Base-by-base conservation (phyloP, 1,284 basidiomycete species). In the Phylloboletellus chloephorus region DNA sequence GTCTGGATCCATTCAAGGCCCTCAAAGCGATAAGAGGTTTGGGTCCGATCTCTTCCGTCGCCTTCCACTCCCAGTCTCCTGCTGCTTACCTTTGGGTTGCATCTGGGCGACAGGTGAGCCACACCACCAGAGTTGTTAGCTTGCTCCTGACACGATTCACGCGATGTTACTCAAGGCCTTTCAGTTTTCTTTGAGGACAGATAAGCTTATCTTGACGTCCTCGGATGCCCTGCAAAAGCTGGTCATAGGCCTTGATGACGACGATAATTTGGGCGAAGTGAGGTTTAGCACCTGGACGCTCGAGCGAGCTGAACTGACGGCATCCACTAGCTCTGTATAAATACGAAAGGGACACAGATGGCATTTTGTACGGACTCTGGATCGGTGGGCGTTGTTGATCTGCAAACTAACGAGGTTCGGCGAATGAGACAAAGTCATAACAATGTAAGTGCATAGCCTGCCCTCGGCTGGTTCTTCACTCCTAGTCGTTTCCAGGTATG, bases 331-430 rank as follows among this genome's bases (percentile, higher is more conserved):
- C 71, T 87, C 53, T 66, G 68, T 43, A 52, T 84, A 51, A 78
- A 75, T 58, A 47, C 61, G 16, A 72, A 71, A 50, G 73, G 73
- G 49, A 74, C 68, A 29, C 67, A 72, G 49, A 64, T 88, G 29
- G 82, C 79, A 2, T 87, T 83, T 57, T 75, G 76, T 43, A 73
- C 74, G 16, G 87, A 89, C 58, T 73, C 73, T 13, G 87, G 86
- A 0, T 50, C 57, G 7, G 78, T 86, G 10, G 85, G 84, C 0
- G 65, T 80, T 10, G 54, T 87, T 5, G 79, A 88, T 40, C 52
- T 84, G 4, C 54, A 68, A 8, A 74, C 68, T 3, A 64, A 65
- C 29, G 50, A 52, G 4, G 50, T 82, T 15, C 64, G 56, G 8
- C 69, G 64, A 30, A 84, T 88, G 81, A 79, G 72, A 50, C 67